Evolutionary conservation across 108 stramenopile genomes (phyloP).

Genomic region (Fragilaria radians): DNA sequence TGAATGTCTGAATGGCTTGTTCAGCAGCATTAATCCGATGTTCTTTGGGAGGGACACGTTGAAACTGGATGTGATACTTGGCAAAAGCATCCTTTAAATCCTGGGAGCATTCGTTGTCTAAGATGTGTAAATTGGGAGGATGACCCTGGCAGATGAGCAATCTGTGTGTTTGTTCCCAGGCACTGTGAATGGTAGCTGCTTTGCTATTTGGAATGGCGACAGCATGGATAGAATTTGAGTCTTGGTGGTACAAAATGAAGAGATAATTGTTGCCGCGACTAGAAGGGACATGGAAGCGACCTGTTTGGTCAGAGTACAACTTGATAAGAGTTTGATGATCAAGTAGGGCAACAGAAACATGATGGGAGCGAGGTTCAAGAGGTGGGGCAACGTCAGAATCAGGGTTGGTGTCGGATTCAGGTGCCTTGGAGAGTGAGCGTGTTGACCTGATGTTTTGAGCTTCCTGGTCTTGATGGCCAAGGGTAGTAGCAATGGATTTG

Average conservation of each 20-base stretch:
- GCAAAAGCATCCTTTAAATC: constrained; percentile 5
- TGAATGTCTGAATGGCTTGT: constrained; percentile 15
- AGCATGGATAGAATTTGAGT: constrained; percentile 25
- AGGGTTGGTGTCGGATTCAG: too few relatives aligned
- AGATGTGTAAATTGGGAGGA: constrained; percentile 6
- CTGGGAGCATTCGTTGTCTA: constrained; percentile 23
- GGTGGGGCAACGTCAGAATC: too few relatives aligned
- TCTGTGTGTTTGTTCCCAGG: too few relatives aligned
- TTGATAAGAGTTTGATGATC: too few relatives aligned
- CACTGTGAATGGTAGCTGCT: too few relatives aligned
- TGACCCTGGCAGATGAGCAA: too few relatives aligned
- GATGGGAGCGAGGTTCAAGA: too few relatives aligned
- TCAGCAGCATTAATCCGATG: constrained; percentile 7
- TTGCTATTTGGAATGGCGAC: too few relatives aligned
- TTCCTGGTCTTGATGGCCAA: constrained; percentile 22
- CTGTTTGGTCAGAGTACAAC: constrained; percentile 30
- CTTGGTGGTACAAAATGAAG: constrained; percentile 29
- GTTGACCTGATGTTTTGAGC: constrained; percentile 11
- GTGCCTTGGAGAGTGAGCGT: too few relatives aligned
- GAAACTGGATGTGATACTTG: constrained; percentile 7
- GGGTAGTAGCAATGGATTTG: constrained; percentile 11
- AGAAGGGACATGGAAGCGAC: constrained; percentile 19
- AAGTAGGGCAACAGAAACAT: too few relatives aligned
- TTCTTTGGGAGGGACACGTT: constrained; percentile 5
- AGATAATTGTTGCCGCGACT: constrained; percentile 17